Base-by-base conservation (phyloP, 768 basidiomycete genomes). In the Lentinula aciculospora region DNA sequence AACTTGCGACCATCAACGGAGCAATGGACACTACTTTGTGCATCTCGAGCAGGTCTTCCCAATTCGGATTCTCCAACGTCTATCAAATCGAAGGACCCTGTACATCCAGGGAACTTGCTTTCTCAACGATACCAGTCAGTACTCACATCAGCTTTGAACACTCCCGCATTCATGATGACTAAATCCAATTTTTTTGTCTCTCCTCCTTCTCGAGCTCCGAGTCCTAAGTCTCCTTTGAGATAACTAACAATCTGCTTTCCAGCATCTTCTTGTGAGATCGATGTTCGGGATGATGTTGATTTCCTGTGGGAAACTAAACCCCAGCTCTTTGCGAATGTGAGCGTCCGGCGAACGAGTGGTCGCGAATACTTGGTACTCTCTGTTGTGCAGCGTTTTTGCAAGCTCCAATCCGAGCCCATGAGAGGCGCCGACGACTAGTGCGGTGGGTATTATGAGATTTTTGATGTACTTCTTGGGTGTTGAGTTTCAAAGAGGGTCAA, bases 11-110 rank as follows among this genome's bases (percentile, higher is more conserved):
- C 53, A 75, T 74, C 13, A 77, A 67, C 12, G 78, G 76, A 0
- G 73, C 78, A 46, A 78, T 74, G 0, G 76, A 68, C 36, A 75
- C 72, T 44, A 72, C 74, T 23, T 69, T 77, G 67, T 76, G 78
- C 78, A 80, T 80, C 39, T 69, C 66, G 9, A 77, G 59, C 60
- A 78, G 69, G 49, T 74, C 74, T 44, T 68, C 67, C 63, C 69
- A 79, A 21, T 64, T 65, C 0, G 70, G 68, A 47, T 69, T 63
- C 8, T 72, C 74, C 19, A 79, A 66, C 19, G 73, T 68, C 74
- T 72, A 67, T 9, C 37, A 48, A 13, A 51, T 28, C n/a, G 23
- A 25, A 23, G 23, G 27, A n/a, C 37, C 9, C 17, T 39, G 37
- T 17, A 39, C 5, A 39, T 39, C 15, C 9, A n/a, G n/a, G 10